These are phyloP conservation scores for Euphorbia celastroides DNA, from an alignment of 441 rosid genomes.

Conservation along the genomic window DNA sequence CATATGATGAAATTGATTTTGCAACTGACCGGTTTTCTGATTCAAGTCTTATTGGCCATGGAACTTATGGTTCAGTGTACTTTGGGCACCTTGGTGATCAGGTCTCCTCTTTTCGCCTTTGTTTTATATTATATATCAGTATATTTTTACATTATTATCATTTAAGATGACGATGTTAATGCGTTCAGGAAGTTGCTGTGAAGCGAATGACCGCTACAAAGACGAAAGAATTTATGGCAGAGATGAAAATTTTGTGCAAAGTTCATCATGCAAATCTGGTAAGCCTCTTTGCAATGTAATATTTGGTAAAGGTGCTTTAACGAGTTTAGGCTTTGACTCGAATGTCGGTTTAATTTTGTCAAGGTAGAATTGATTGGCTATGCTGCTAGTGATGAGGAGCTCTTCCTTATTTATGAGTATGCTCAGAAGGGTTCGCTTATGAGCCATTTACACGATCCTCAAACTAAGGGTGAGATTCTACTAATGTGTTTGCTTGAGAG, in stretches of 20 bases:
- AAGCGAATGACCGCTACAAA: conserved; percentile 96
- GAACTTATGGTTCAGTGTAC: conserved; percentile 87
- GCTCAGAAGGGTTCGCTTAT: conserved; percentile 88
- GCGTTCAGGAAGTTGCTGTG: conserved; percentile 75
- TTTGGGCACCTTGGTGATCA: conserved; percentile 74
- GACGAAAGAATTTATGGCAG: conserved; percentile 90
- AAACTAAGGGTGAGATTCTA: conserved; percentile 61
- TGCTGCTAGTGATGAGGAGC: conserved; percentile 71
- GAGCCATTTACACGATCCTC: conserved; percentile 86
- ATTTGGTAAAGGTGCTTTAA: background rate
- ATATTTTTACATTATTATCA: background rate
- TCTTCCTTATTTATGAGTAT: conserved; percentile 85
- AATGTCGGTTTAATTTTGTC: conserved; percentile 35
- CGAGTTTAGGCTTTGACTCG: conserved; percentile 23
- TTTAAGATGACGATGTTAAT: conserved; percentile 15
- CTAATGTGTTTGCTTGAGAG: background rate
- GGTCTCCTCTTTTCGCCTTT: no score
- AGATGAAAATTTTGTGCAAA: conserved; percentile 92
- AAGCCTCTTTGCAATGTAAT: conserved; percentile 20
- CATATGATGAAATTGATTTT: conserved; percentile 62
- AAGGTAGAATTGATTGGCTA: conserved; percentile 98
- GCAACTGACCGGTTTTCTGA: conserved; percentile 92
- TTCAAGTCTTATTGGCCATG: conserved; percentile 84
- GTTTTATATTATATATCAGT: background rate
- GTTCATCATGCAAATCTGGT: conserved; percentile 98